Conservation (phyloP, 78 protist species). For the Goniomonas avonlea region DNA sequence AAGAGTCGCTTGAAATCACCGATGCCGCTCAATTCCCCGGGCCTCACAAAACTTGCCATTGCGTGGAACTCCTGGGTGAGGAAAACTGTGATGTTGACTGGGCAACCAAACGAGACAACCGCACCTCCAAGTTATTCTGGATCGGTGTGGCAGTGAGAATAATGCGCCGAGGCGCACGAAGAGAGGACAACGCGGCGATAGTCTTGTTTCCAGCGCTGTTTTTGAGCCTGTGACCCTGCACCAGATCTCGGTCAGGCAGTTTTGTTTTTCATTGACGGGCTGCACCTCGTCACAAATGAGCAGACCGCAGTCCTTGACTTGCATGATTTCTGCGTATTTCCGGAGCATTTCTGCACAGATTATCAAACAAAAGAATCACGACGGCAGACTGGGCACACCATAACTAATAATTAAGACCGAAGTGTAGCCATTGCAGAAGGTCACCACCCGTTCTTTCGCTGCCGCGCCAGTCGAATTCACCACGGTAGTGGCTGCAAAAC, state of each 20-base stretch:
- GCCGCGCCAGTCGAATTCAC: background rate
- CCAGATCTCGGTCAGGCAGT: no score
- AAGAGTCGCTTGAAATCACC: no score
- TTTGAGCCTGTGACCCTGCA: background rate
- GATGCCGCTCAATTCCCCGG: no score
- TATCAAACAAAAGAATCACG: background rate
- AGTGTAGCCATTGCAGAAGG: background rate
- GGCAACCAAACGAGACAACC: no score
- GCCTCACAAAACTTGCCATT: no score
- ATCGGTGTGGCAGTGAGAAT: no score
- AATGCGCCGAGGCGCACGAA: no score
- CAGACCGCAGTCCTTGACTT: background rate
- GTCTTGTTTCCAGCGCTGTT: constrained; percentile 12
- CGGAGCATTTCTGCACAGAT: background rate
- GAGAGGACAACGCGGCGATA: background rate
- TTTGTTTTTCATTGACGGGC: no score
- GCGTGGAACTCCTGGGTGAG: no score
- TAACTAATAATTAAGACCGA: constrained; percentile 6
- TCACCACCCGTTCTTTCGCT: background rate
- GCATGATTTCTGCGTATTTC: background rate
- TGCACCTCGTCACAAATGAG: constrained; percentile 17
- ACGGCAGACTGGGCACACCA: background rate
- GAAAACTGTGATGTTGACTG: no score
- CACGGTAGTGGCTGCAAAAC: background rate
- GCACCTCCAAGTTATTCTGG: no score